These are phyloP conservation scores for Aphanomyces cochlioides DNA, from an alignment of 352 stramenopile species.

Conservation along the genomic window DNA sequence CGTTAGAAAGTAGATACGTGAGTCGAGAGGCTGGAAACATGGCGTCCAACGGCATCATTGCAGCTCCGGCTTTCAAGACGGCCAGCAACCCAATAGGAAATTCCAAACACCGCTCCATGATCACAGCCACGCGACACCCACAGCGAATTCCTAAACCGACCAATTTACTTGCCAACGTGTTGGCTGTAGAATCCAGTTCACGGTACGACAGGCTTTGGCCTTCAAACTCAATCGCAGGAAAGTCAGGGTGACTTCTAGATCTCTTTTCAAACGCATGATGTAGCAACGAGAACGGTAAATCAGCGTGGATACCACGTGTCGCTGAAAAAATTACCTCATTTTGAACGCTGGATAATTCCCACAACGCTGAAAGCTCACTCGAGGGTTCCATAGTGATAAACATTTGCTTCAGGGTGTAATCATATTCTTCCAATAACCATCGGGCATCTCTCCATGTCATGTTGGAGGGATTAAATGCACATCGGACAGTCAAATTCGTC, in stretches of 20 bases:
- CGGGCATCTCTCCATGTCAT: background rate
- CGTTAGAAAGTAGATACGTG: background rate
- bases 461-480: background rate
- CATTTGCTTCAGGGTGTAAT: background rate
- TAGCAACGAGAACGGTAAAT: background rate
- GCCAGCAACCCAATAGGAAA: background rate
- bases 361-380: constrained; percentile 8
- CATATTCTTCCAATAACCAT: background rate
- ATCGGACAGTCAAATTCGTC: background rate
- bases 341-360: background rate
- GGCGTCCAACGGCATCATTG: background rate
- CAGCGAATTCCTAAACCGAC: background rate
- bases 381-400: background rate
- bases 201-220: constrained; percentile 36
- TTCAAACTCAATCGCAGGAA: constrained; percentile 27
- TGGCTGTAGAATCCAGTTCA: constrained; percentile 31
- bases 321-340: background rate
- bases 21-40: background rate
- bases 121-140: background rate
- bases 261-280: background rate
- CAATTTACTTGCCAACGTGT: background rate
- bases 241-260: constrained; percentile 30
- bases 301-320: background rate
- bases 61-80: background rate
- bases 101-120: constrained; percentile 4